A percentile compares a stretch with the other conserved stretches of the same genome.
Conservation (phyloP, 208 protist species). For the Vickermania spadyakhi region DNA sequence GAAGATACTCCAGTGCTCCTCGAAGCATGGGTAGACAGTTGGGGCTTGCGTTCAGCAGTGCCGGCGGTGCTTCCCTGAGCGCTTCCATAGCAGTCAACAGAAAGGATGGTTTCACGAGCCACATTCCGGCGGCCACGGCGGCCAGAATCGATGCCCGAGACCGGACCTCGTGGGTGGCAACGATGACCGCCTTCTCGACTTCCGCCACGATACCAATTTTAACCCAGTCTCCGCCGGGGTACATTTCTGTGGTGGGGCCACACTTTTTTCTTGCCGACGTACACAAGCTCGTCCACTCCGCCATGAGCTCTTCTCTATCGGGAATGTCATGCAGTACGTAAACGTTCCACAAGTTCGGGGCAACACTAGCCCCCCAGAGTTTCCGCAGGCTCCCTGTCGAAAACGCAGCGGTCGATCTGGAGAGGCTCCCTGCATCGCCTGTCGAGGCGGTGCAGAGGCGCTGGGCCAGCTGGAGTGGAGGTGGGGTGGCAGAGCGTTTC, state of each 20-base stretch:
- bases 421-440: not conserved
- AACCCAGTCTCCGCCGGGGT: not conserved
- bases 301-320: conserved; percentile 11
- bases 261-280: too few species aligned
- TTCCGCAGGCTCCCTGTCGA: too few species aligned
- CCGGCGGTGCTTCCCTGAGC: conserved; percentile 9
- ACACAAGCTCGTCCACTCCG: conserved; percentile 3
- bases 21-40: not conserved
- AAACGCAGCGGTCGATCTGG: not conserved
- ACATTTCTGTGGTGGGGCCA: not conserved
- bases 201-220: conserved; percentile 14
- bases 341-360: not conserved
- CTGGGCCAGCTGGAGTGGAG: not conserved
- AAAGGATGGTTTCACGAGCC: conserved; percentile 35
- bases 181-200: conserved; percentile 37
- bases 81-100: conserved; percentile 18
- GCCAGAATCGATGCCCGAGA: conserved; percentile 60
- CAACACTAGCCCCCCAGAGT: too few species aligned
- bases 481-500: not conserved
- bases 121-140: conserved; percentile 45
- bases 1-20: not conserved
- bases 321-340: conserved; percentile 39
- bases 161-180: conserved; percentile 55
- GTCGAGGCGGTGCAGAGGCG: not conserved
- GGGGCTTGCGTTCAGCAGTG: too few species aligned